phyloP scores from a whole-genome alignment of 306 rosid genomes.

The Fragaria ananassa region DNA sequence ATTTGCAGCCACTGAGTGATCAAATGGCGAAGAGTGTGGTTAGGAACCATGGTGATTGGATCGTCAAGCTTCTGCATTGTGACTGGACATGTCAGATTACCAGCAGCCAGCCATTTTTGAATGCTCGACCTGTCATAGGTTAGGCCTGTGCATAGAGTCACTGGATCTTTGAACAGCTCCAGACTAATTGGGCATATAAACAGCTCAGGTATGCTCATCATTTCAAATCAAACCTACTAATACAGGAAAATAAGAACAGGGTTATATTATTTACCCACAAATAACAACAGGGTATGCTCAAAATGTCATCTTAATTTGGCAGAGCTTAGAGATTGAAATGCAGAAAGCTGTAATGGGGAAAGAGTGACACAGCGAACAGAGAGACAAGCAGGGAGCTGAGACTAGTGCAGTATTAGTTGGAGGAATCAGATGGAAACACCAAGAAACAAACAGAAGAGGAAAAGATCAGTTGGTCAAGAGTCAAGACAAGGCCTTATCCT shows the following conservation, averaged over 20 bases:
- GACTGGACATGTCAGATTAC: slow-evolving; percentile 87
- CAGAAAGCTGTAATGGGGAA: not conserved
- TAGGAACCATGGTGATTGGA: slow-evolving; percentile 66
- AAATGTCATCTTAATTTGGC: not conserved
- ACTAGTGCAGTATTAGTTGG: slow-evolving; percentile 35
- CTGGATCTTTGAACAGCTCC: slow-evolving; percentile 81
- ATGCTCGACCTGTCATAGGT: slow-evolving; percentile 85
- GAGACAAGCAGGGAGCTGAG: slow-evolving; percentile 25
- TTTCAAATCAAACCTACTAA: slow-evolving; percentile 21
- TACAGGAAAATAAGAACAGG: not conserved
- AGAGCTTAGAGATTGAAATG: not conserved
- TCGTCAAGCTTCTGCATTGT: slow-evolving; percentile 92
- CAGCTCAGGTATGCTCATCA: slow-evolving; percentile 62
- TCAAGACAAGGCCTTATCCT: slow-evolving; percentile 23
- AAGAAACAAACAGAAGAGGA: slow-evolving; percentile 6
- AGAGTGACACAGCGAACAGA: not conserved
- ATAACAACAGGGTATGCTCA: not conserved
- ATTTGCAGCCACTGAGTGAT: slow-evolving; percentile 65
- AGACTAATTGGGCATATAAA: slow-evolving; percentile 84
- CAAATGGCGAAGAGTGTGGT: slow-evolving; percentile 75
- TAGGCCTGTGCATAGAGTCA: slow-evolving; percentile 79
- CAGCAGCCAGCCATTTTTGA: slow-evolving; percentile 66
- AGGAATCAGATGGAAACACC: slow-evolving; percentile 18
- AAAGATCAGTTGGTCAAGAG: slow-evolving; percentile 20
- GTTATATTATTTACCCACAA: not conserved